Evolutionary conservation across 345 rosid genomes (phyloP).

Genomic region (Excoecaria agallocha): DNA sequence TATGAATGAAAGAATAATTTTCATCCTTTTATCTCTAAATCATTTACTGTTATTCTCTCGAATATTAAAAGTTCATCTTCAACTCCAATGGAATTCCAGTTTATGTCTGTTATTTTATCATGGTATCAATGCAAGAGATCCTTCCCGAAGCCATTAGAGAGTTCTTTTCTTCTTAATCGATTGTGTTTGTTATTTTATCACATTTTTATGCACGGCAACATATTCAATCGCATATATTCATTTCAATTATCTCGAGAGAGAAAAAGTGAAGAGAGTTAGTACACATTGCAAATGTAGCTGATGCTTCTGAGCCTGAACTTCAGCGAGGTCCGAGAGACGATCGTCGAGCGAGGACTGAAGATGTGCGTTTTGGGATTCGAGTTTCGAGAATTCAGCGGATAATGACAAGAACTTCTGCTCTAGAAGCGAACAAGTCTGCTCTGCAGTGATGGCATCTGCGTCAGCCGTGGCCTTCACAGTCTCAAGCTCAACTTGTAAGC

Average conservation of each 20-base stretch:
- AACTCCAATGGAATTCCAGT: too few species aligned
- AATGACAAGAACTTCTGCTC: slow-evolving; percentile 91
- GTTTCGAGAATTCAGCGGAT: slow-evolving; percentile 53
- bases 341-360: slow-evolving; percentile 71
- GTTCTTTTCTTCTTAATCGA: too few species aligned
- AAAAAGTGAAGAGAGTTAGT: not conserved
- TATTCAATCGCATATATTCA: not conserved
- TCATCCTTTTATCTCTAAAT: too few species aligned
- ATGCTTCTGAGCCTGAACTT: slow-evolving; percentile 75
- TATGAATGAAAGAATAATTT: too few species aligned
- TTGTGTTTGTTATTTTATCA: too few species aligned
- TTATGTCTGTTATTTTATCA: too few species aligned
- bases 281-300: slow-evolving; percentile 78
- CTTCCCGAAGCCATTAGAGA: too few species aligned
- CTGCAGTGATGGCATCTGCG: slow-evolving; percentile 84
- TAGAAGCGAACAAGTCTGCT: slow-evolving; percentile 89
- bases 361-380: slow-evolving; percentile 59
- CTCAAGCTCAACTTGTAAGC: slow-evolving; percentile 57
- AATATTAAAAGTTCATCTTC: too few species aligned
- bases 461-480: slow-evolving; percentile 78
- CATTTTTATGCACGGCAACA: not conserved
- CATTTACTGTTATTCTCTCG: too few species aligned
- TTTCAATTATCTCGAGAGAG: not conserved
- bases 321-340: slow-evolving; percentile 61
- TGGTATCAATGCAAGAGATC: too few species aligned